Base-by-base conservation (phyloP, 176 grass and related monocot genomes). In the Zoysia pacifica region DNA sequence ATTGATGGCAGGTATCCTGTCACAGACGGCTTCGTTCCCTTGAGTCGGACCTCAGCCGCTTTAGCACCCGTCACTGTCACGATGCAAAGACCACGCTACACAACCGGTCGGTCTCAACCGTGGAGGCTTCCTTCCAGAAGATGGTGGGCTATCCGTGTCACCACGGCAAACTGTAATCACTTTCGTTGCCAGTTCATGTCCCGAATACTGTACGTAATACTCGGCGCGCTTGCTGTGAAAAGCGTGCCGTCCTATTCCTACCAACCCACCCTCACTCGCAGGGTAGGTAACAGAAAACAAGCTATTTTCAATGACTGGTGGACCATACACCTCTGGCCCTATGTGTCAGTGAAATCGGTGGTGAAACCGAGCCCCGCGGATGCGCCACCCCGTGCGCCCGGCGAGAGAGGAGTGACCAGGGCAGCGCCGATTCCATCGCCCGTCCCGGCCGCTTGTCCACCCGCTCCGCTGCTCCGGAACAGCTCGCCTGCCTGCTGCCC, bases 381-480 rank as follows among this genome's bases (percentile, higher is more conserved):
- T 5, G 14, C 9, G 48, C n/a, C 11, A 1, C 16, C 45, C 75
- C 62, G 75, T 65, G 15, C 28, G 44, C 19, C 7, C 46, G 8
- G 9, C 28, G 61, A 39, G 35, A 12, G 37, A 2, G 1, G 70
- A 51, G 15, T 13, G 16, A 51, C 47, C 61, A 78, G 75, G 58
- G 74, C 84, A 86, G 54, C 46, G 72, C 54, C 12, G 85, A 65
- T 85, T 65, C 67, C 62, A 10, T 67, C 36, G 59, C 39, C 62
- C 48, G 77, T 73, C 45, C 28, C 48, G 55, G 47, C 18, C 38
- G 48, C 59, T 63, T 77, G 65, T 70, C 8, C 58, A 81, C 70
- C 28, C 7, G 1, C 2, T 20, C 68, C 7, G 85, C 84, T 51
- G 40, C 62, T 65, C 55, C 75, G 59, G 69, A 45, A 63, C 62